Conservation (phyloP, 2,329 filamentous ascomycete species). For the Fusarium incarnatum region DNA sequence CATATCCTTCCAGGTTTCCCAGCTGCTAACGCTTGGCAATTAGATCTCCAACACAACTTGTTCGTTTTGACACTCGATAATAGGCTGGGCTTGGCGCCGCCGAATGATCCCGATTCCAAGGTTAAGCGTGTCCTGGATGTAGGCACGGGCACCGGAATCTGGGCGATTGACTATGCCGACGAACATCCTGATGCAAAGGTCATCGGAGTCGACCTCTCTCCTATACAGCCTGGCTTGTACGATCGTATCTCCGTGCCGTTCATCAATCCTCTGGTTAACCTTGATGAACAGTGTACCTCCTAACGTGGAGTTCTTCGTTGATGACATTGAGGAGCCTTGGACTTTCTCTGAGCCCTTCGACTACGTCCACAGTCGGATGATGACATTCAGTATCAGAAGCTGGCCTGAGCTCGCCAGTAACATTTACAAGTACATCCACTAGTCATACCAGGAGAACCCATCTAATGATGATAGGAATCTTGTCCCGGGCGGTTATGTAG, state of each 20-base stretch:
- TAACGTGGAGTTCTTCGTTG: slow-evolving; percentile 36
- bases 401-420: slow-evolving; percentile 19
- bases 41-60: slow-evolving; percentile 18
- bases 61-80: slow-evolving; percentile 9
- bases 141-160: slow-evolving; percentile 20
- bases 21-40: rapidly evolving
- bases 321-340: slow-evolving; percentile 39
- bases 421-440: slow-evolving; percentile 17
- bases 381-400: slow-evolving; percentile 35
- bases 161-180: slow-evolving; percentile 29
- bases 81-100: slow-evolving; percentile 13
- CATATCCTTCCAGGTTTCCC: rapidly evolving
- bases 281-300: slow-evolving; percentile 38
- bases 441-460: too few species aligned
- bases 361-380: slow-evolving; percentile 39
- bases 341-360: slow-evolving; percentile 32
- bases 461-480: slow-evolving; percentile 20
- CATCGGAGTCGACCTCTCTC: slow-evolving; percentile 32
- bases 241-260: too few species aligned
- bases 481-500: slow-evolving; percentile 20
- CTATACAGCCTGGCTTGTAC: slow-evolving; percentile 37
- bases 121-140: slow-evolving; percentile 15
- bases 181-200: slow-evolving; percentile 23
- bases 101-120: neutral
- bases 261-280: too few species aligned